Conservation (phyloP, 2,329 filamentous ascomycete genomes). For the Calonectria honghensis region DNA sequence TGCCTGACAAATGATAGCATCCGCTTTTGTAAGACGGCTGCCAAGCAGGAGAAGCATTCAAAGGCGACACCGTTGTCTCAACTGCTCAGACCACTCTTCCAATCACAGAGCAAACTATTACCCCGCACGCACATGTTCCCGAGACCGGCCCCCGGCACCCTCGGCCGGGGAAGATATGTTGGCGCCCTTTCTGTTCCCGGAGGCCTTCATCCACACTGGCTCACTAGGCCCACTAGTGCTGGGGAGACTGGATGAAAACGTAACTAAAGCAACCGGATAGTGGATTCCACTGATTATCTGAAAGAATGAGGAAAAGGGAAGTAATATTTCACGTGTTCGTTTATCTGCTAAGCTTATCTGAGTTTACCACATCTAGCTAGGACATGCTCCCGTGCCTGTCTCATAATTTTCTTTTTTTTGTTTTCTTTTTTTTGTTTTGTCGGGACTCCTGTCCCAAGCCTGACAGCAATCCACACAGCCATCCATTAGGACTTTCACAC, state of each 20-base stretch:
- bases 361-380: neutral
- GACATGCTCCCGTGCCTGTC: conserved; percentile 1
- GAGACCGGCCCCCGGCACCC: conserved; percentile 53
- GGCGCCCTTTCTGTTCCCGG: conserved; percentile 40
- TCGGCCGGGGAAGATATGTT: conserved; percentile 48
- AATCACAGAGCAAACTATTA: conserved; percentile 49
- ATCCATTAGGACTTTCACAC: conserved; percentile 33
- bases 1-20: conserved; percentile 7
- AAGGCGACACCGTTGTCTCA: conserved; percentile 26
- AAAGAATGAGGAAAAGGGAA: neutral
- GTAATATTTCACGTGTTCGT: conserved; percentile 9
- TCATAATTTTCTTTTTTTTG: neutral
- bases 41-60: conserved; percentile 29
- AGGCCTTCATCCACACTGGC: conserved; percentile 15
- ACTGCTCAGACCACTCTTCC: conserved; percentile 37
- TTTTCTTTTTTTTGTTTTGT: neutral
- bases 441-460: neutral
- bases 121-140: conserved; percentile 56
- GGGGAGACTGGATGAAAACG: conserved; percentile 2
- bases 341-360: conserved; percentile 21
- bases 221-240: conserved; percentile 1
- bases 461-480: conserved; percentile 34
- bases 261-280: conserved; percentile 4
- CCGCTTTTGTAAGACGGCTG: conserved; percentile 8
- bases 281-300: conserved; percentile 10